Evolutionary conservation across 805 yeast species (phyloP).

Genomic region (Saturnispora diversa): DNA sequence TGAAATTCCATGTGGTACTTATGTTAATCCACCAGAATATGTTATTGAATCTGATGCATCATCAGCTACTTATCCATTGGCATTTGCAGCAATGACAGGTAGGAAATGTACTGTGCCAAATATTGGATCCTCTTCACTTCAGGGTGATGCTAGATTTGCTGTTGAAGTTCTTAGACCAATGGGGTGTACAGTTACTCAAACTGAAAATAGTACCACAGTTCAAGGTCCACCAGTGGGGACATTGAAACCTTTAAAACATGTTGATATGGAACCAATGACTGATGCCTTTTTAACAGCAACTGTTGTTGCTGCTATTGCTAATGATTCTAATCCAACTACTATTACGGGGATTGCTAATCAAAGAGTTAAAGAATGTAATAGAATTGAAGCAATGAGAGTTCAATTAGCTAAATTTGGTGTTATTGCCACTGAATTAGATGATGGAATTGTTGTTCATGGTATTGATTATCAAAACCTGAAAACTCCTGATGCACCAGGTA

Average conservation of each 20-base stretch:
- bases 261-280: slow-evolving; percentile 99
- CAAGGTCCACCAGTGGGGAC: slow-evolving; percentile 73
- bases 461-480: slow-evolving; percentile 41
- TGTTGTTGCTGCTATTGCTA: slow-evolving; percentile 89
- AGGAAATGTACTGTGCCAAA: slow-evolving; percentile 88
- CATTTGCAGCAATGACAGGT: slow-evolving; percentile 95
- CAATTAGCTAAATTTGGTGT: slow-evolving; percentile 91
- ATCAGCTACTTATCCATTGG: slow-evolving; percentile 95
- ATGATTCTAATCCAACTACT: slow-evolving; percentile 51
- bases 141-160: slow-evolving; percentile 97
- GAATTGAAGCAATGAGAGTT: slow-evolving; percentile 89
- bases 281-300: slow-evolving; percentile 96
- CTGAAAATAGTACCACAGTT: slow-evolving; percentile 82
- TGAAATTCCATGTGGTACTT: slow-evolving; percentile 78
- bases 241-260: slow-evolving; percentile 59
- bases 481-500: slow-evolving; percentile 52
- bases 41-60: slow-evolving; percentile 95
- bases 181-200: slow-evolving; percentile 88
- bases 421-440: slow-evolving; percentile 72
- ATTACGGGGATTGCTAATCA: slow-evolving; percentile 97
- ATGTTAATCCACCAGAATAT: slow-evolving; percentile 74
- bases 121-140: slow-evolving; percentile 84
- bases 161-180: slow-evolving; percentile 85
- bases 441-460: slow-evolving; percentile 87
- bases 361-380: slow-evolving; percentile 93